Base-by-base conservation (phyloP, 306 rosid genomes). In the Acacia crassicarpa region DNA sequence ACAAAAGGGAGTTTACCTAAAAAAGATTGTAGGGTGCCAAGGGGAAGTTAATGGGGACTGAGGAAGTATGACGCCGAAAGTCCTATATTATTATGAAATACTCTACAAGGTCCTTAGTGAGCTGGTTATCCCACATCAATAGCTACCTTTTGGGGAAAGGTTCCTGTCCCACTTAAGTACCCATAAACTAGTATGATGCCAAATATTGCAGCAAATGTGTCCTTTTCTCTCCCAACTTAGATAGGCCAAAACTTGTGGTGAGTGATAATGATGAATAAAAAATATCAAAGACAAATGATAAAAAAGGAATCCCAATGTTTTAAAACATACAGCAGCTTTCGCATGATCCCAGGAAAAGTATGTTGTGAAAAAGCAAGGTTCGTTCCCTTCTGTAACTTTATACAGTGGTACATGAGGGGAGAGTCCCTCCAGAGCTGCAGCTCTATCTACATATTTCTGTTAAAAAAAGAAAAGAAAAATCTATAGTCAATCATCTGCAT, bases 301-400 rank as follows among this genome's bases (percentile, higher is more conserved):
- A 85, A 85, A 44, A 23, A 61, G 63, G 74, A 51, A 72, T 62
- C 62, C 27, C 46, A 25, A 25, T 30, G 78, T 67, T 86, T 79
- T 44, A 76, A 79, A 81, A 88, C 97, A 74, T 92, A 96, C 99
- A 83, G 58, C 53, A 73, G 98, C 93, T 90, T 92, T 96, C 44
- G 93, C 72, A 45, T 84, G 82, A 83, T 96, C 99, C 99, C 99
- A 96, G 49, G 94, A 85, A 75, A 96, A 96, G 91, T 92, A 92
- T 78, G 97, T 88, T 53, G 99, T 96, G 86, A 93, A 96, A 88
- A 96, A 92, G 91, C 97, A 91, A 48, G 99, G 98, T 83, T 96
- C 99, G 68, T 94, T 92, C 79, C 98, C 99, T 92, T 96, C 98
- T 17, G 97, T 90, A 61, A 93, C 92, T 90, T 94, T 96, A 85